Conservation (phyloP, 257 asterid genomes). For the Solanum virginianum region DNA sequence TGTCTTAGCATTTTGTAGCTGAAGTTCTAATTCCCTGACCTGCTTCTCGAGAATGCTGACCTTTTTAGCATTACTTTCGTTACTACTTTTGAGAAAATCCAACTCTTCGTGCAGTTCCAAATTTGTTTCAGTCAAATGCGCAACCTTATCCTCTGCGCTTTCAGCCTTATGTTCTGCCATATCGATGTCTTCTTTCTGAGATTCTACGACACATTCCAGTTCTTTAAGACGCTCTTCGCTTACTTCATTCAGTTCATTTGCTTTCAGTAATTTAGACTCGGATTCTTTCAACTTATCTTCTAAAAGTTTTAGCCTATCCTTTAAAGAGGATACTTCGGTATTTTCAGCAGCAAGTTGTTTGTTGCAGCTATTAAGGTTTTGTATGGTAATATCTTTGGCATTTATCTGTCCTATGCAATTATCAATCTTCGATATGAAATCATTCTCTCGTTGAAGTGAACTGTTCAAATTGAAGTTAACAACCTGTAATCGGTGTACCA, state of each 20-base stretch:
- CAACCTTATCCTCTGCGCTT: conserved; percentile 20
- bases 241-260: conserved; percentile 11
- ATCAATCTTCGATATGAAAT: conserved; percentile 21
- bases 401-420: conserved; percentile 27
- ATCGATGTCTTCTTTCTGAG: conserved; percentile 26
- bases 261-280: conserved; percentile 13
- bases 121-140: conserved; percentile 61
- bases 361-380: conserved; percentile 25
- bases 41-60: conserved; percentile 56
- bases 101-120: conserved; percentile 70
- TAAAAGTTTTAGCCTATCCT: conserved; percentile 29
- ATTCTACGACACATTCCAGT: conserved; percentile 26
- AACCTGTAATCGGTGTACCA: conserved; percentile 36
- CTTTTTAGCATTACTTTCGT: conserved; percentile 43
- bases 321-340: conserved; percentile 34
- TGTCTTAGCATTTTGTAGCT: conserved; percentile 56
- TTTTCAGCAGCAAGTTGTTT: conserved; percentile 27
- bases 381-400: conserved; percentile 29
- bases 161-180: conserved; percentile 19
- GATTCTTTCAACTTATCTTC: conserved; percentile 37
- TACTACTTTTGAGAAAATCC: conserved; percentile 51
- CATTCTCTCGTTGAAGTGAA: conserved; percentile 35
- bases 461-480: conserved; percentile 11
- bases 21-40: conserved; percentile 49
- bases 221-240: conserved; percentile 20